Base-by-base conservation (phyloP, 495 filamentous ascomycete species). In the Bryoglossum gracile region DNA sequence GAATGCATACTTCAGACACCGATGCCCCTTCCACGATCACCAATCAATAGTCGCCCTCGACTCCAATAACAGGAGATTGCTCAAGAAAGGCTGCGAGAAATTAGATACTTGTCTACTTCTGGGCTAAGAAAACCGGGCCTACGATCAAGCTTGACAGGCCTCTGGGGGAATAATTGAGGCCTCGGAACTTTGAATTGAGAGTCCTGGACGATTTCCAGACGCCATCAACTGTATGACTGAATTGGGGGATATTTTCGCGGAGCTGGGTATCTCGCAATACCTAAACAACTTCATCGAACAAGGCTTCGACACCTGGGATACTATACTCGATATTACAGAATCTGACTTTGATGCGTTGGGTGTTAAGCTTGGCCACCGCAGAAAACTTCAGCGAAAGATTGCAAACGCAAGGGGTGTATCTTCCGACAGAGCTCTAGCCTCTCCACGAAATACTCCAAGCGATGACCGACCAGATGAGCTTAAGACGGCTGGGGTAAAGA, bases 261-360 rank as follows among this genome's bases (percentile, higher is more conserved):
- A 83, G 70, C 67, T 89, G 63, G 84, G 83, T 54, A 76, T 89
- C 60, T 69, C 71, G 62, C 80, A 86, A 61, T 89, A 89, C 62
- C 73, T 84, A 46, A 71, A 82, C 45, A 61, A 62, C 51, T 84
- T 89, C 54, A 60, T 85, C 21, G 77, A 81, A 14, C 84, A 87
- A 60, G 85, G 84, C 16, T 89, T 89, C 58, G 84, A 89, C 63
- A 80, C 78, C 30, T 89, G 85, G 85, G 82, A 88, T 28, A 86
- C 82, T 4, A 75, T 89, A 35, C 66, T 86, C 43, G 85, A 89
- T 44, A 87, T 89, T 38, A 87, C 82, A 36, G 85, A 89, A 63
- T 81, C 83, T 32, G 85, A 89, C 64, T 70, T 89, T 44, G 81
- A 80, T 66, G 68, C 71, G 33, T 66, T 89, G 40, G 75, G 76